phyloP scores from a whole-genome alignment of 2,329 filamentous ascomycete genomes.

The Claviceps africana region DNA sequence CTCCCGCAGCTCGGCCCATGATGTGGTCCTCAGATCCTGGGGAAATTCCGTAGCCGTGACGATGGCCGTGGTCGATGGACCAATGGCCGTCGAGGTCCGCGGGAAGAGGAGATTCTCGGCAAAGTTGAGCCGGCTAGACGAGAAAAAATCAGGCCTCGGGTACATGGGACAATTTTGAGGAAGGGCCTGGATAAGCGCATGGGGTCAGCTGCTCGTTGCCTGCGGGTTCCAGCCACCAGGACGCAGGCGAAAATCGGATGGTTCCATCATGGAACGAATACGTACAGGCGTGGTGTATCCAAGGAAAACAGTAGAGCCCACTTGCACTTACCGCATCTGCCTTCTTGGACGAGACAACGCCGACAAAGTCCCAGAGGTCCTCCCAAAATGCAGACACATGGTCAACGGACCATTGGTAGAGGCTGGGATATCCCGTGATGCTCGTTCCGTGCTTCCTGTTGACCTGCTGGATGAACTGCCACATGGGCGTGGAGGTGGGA shows the following conservation, averaged over 20 bases:
- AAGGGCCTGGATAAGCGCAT: conserved; percentile 41
- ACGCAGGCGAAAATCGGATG: too few relatives aligned
- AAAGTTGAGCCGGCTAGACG: conserved; percentile 71
- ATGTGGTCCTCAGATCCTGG: conserved; percentile 39
- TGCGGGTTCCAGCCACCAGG: too few relatives aligned
- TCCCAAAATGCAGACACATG: conserved; percentile 69
- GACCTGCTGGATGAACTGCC: conserved; percentile 54
- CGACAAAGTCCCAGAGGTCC: conserved; percentile 71
- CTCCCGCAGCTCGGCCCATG: conserved; percentile 71
- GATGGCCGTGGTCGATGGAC: conserved; percentile 52
- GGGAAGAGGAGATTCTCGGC: conserved; percentile 90
- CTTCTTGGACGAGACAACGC: conserved; percentile 52
- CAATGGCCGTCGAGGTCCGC: conserved; percentile 20
- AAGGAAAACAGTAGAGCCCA: background rate
- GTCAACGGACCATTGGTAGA: conserved; percentile 76
- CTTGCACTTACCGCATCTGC: conserved; percentile 46
- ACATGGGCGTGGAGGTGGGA: conserved; percentile 56
- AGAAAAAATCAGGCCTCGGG: conserved; percentile 76
- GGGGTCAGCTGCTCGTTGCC: background rate
- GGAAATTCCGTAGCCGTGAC: conserved; percentile 68
- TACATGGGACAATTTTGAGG: conserved; percentile 59
- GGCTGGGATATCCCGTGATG: conserved; percentile 54
- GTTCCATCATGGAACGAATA: background rate
- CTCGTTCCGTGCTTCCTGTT: conserved; percentile 51
- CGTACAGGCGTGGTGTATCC: too few relatives aligned